Conservation (phyloP, 768 basidiomycete species). For the Mycena leptocephala region DNA sequence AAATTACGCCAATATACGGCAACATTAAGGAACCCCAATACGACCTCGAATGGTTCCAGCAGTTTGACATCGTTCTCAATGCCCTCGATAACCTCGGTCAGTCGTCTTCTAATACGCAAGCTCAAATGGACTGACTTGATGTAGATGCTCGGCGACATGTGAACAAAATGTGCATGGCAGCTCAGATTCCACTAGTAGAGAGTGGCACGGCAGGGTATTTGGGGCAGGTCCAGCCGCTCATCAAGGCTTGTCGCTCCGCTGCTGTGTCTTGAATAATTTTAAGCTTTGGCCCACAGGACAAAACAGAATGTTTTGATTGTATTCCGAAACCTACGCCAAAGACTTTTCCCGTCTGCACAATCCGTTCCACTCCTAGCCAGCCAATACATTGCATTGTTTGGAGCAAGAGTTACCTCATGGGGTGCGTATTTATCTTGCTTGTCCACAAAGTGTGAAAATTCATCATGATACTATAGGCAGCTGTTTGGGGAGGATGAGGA, state of each 20-base stretch:
- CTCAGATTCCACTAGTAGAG: slow-evolving; percentile 91
- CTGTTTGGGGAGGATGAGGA: slow-evolving; percentile 95
- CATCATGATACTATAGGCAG: slow-evolving; percentile 68
- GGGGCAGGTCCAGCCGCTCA: slow-evolving; percentile 95
- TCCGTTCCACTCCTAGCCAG: slow-evolving; percentile 95
- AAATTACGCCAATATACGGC: slow-evolving; percentile 90
- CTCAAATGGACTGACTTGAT: background rate
- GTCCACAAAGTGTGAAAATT: too few relatives aligned
- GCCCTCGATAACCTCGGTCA: slow-evolving; percentile 96
- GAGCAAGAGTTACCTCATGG: slow-evolving; percentile 97
- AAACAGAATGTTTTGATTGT: slow-evolving; percentile 97
- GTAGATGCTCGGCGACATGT: slow-evolving; percentile 95
- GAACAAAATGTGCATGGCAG: slow-evolving; percentile 98
- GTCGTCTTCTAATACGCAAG: slow-evolving; percentile 38
- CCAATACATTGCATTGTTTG: slow-evolving; percentile 99
- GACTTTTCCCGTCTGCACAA: slow-evolving; percentile 97
- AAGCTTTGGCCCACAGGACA: slow-evolving; percentile 66
- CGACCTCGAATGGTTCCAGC: slow-evolving; percentile 91
- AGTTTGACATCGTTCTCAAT: slow-evolving; percentile 94
- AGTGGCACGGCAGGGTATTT: slow-evolving; percentile 98
- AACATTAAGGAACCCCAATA: slow-evolving; percentile 96
- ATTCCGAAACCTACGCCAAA: slow-evolving; percentile 94
- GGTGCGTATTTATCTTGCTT: slow-evolving; percentile 70
- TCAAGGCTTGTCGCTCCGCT: slow-evolving; percentile 67
- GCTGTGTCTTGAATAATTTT: background rate